phyloP scores from a whole-genome alignment of 306 rosid species.

The Medicago ruthenica region DNA sequence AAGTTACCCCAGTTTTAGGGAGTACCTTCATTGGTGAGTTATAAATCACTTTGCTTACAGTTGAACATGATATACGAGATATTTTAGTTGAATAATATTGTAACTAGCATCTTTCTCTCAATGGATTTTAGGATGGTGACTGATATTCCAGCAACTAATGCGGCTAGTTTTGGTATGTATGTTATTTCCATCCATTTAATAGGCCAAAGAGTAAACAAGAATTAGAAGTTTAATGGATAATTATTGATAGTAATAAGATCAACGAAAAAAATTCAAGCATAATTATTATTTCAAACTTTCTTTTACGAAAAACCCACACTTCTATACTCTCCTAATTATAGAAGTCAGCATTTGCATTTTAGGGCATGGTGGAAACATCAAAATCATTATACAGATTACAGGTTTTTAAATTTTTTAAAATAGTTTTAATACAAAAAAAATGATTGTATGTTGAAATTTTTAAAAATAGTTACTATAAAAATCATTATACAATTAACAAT shows the following conservation, averaged over 20 bases:
- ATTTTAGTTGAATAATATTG: neutral
- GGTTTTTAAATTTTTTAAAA: no score
- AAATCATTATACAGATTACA: no score
- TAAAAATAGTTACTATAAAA: no score
- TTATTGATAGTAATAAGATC: neutral
- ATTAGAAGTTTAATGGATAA: neutral
- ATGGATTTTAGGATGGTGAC: slow-evolving; percentile 48
- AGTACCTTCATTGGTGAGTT: slow-evolving; percentile 54
- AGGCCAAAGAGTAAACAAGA: neutral
- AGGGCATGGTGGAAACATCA: no score
- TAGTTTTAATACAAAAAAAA: no score
- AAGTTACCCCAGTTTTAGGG: slow-evolving; percentile 49
- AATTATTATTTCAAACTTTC: no score
- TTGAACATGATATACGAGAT: neutral
- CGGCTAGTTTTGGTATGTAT: slow-evolving; percentile 40
- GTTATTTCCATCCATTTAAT: slow-evolving; percentile 9
- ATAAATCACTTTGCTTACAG: neutral
- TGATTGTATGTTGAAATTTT: neutral
- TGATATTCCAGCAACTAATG: slow-evolving; percentile 51
- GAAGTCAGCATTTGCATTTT: no score
- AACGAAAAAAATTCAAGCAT: neutral
- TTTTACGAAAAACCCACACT: neutral
- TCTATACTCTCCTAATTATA: neutral
- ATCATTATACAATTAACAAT: no score
- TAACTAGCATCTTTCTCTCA: slow-evolving; percentile 15